phyloP scores from a whole-genome alignment of 805 yeast species.

The Henningerozyma blattae region DNA sequence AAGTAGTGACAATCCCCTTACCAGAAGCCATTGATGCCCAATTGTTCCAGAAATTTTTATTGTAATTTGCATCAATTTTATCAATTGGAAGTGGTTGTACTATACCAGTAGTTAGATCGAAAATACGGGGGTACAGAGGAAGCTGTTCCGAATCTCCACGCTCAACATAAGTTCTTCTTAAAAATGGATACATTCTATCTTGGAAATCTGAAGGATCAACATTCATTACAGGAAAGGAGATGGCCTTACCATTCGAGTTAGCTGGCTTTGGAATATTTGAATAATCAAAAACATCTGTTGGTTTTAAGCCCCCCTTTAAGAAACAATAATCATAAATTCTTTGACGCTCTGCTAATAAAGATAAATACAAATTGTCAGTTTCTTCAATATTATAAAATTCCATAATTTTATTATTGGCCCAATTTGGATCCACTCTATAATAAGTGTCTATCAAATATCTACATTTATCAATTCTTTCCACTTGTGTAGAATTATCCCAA shows the following conservation, averaged over 20 bases:
- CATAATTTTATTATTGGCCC: slow-evolving; percentile 13
- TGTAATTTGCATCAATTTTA: slow-evolving; percentile 4
- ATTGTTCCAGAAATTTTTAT: slow-evolving; percentile 15
- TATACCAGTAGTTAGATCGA: slow-evolving; percentile 4
- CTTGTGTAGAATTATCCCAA: neutral
- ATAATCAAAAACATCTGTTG: slow-evolving; percentile 7
- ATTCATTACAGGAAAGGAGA: neutral
- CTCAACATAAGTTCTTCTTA: slow-evolving; percentile 4
- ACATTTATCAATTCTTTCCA: slow-evolving; percentile 8
- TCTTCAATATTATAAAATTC: slow-evolving; percentile 9
- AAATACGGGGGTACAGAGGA: slow-evolving; percentile 15
- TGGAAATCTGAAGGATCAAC: slow-evolving; percentile 8
- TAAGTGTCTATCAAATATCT: slow-evolving; percentile 11
- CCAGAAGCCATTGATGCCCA: slow-evolving; percentile 15
- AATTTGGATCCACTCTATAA: slow-evolving; percentile 8
- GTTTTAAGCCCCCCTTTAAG: slow-evolving; percentile 7
- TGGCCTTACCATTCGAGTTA: neutral
- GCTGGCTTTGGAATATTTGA: neutral
- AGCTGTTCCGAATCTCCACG: slow-evolving; percentile 1
- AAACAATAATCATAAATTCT: slow-evolving; percentile 21
- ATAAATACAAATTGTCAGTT: slow-evolving; percentile 11
- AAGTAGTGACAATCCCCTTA: slow-evolving; percentile 21
- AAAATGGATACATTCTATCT: slow-evolving; percentile 19
- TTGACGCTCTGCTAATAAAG: slow-evolving; percentile 16
- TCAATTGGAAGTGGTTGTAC: slow-evolving; percentile 4